These are phyloP conservation scores for Chlorophyllum brunneum DNA, from an alignment of 768 basidiomycete species.

Conservation along the genomic window DNA sequence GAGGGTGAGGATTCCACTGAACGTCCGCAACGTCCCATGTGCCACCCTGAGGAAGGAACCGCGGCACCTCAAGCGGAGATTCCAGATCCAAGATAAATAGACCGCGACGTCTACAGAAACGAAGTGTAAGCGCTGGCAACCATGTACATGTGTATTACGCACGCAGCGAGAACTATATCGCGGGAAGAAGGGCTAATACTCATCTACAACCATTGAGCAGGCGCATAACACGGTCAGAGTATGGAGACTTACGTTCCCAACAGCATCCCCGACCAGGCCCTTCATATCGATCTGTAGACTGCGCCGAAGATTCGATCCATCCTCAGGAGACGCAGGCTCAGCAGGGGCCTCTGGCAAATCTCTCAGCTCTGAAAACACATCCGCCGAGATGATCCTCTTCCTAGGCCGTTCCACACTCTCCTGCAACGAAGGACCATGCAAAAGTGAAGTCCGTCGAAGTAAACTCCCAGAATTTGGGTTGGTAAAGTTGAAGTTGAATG, in stretches of 20 bases:
- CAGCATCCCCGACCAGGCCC: constrained; percentile 72
- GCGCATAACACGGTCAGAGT: neutral
- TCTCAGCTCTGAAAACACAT: neutral
- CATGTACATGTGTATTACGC: constrained; percentile 22
- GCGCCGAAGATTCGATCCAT: constrained; percentile 53
- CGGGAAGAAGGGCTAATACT: constrained; percentile 86
- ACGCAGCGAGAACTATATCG: constrained; percentile 90
- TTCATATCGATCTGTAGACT: constrained; percentile 79
- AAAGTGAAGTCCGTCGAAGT: neutral
- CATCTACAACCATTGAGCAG: constrained; percentile 50
- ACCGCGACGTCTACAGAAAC: constrained; percentile 62
- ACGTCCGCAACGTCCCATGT: constrained; percentile 95
- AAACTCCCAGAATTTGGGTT: neutral
- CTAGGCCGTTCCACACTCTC: constrained; percentile 7
- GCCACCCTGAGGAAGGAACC: constrained; percentile 94
- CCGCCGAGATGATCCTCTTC: constrained; percentile 7
- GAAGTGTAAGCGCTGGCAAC: neutral
- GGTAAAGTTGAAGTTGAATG: constrained; percentile 10
- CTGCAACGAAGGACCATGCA: neutral
- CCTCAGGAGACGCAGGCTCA: constrained; percentile 40
- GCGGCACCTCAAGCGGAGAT: constrained; percentile 78
- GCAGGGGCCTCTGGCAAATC: constrained; percentile 4
- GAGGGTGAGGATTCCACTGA: constrained; percentile 86
- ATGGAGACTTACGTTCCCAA: constrained; percentile 66
- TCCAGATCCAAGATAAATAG: constrained; percentile 95